A percentile compares a stretch with the other conserved stretches of the same genome.
phyloP scores from a whole-genome alignment of 495 filamentous ascomycete species.

The Hyaloscypha bicolor region DNA sequence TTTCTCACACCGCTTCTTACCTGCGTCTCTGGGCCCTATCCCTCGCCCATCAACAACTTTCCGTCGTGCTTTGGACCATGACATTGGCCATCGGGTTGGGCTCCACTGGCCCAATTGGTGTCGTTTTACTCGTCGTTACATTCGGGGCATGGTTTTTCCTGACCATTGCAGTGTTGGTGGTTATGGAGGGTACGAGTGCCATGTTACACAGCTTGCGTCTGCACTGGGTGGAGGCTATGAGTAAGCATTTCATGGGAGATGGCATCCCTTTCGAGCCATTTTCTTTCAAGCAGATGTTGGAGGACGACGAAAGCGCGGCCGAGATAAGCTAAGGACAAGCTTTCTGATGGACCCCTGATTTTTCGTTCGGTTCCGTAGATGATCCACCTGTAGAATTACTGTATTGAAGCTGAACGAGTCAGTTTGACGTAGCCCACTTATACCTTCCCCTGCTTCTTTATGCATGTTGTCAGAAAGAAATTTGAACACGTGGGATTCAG shows the following conservation, averaged over 20 bases:
- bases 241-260: conserved; percentile 97
- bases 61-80: conserved; percentile 95
- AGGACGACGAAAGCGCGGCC: conserved; percentile 66
- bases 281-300: conserved; percentile 82
- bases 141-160: conserved; percentile 90
- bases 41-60: conserved; percentile 96
- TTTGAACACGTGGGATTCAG: background rate
- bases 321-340: conserved; percentile 25
- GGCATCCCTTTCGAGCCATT: conserved; percentile 92
- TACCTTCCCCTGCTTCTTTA: conserved; percentile 1
- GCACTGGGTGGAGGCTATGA: conserved; percentile 99
- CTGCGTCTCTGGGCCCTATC: conserved; percentile 98
- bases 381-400: conserved; percentile 29
- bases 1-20: conserved; percentile 98
- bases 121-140: conserved; percentile 74
- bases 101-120: conserved; percentile 64
- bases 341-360: conserved; percentile 2
- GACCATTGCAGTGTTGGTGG: conserved; percentile 51
- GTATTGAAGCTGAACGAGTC: background rate
- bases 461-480: background rate
- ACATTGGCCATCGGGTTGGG: conserved; percentile 78
- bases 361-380: conserved; percentile 27
- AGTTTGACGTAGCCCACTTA: background rate
- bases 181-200: conserved; percentile 86
- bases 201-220: conserved; percentile 94